These are phyloP conservation scores for Penicillium ochrochloron DNA, from an alignment of 495 filamentous ascomycete species.

Conservation along the genomic window DNA sequence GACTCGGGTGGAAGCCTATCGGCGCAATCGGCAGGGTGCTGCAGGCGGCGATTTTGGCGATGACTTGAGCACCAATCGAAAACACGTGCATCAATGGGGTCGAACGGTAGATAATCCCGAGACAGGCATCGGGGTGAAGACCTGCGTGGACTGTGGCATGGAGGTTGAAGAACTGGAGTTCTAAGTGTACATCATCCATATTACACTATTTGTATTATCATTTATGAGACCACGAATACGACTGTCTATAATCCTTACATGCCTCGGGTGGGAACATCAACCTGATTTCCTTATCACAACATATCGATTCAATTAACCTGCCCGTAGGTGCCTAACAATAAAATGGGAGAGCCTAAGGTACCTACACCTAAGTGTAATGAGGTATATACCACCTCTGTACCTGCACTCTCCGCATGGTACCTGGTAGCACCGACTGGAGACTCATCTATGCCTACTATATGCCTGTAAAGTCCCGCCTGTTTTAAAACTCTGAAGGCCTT, in stretches of 20 bases:
- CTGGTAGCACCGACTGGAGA: too few species aligned
- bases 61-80: constrained; percentile 63
- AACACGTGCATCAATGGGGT: constrained; percentile 95
- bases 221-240: constrained; percentile 19
- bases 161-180: constrained; percentile 96
- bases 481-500: too few species aligned
- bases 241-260: not conserved
- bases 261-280: too few species aligned
- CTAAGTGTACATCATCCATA: constrained; percentile 39
- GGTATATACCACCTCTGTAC: too few species aligned
- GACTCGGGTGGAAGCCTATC: constrained; percentile 88
- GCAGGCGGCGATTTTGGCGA: constrained; percentile 75
- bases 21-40: constrained; percentile 62
- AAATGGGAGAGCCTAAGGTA: too few species aligned
- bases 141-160: constrained; percentile 89
- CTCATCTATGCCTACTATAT: too few species aligned
- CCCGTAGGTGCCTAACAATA: too few species aligned
- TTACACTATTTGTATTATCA: not conserved
- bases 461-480: too few species aligned
- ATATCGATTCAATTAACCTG: too few species aligned
- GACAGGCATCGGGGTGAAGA: constrained; percentile 78
- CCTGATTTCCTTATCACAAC: too few species aligned
- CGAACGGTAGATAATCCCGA: constrained; percentile 75
- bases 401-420: too few species aligned
- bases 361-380: too few species aligned